These are phyloP conservation scores for Suillus discolor DNA, from an alignment of 768 basidiomycete genomes.

Conservation along the genomic window DNA sequence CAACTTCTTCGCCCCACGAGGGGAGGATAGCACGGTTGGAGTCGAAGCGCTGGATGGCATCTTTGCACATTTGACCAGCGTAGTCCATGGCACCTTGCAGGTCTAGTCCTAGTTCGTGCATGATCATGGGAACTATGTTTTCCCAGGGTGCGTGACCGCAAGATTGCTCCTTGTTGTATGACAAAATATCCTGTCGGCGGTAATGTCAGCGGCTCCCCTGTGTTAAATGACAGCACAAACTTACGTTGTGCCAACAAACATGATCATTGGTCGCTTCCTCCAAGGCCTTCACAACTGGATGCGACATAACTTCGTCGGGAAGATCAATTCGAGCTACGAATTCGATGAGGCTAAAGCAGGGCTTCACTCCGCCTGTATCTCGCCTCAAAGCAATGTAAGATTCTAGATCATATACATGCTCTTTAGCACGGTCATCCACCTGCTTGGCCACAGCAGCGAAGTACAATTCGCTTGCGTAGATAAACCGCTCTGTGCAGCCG, in stretches of 20 bases:
- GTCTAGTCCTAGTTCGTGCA: conserved; percentile 53
- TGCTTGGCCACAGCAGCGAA: conserved; percentile 45
- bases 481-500: conserved; percentile 41
- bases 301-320: conserved; percentile 53
- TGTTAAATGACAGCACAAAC: conserved; percentile 8
- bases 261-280: conserved; percentile 52
- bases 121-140: conserved; percentile 46
- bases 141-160: conserved; percentile 56
- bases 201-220: conserved; percentile 6
- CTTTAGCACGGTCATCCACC: conserved; percentile 42
- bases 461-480: conserved; percentile 41
- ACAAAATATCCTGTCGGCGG: conserved; percentile 64
- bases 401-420: conserved; percentile 46
- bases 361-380: conserved; percentile 52
- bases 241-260: conserved; percentile 49
- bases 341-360: conserved; percentile 48
- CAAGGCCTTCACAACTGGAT: conserved; percentile 49
- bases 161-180: conserved; percentile 71
- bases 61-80: conserved; percentile 45
- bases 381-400: conserved; percentile 55
- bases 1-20: conserved; percentile 62
- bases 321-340: conserved; percentile 54
- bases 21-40: conserved; percentile 51
- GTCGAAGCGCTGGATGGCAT: conserved; percentile 55
- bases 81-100: conserved; percentile 66